Conservation (phyloP, 805 yeast species). For the Cyberlindnera xishuangbannaensis region DNA sequence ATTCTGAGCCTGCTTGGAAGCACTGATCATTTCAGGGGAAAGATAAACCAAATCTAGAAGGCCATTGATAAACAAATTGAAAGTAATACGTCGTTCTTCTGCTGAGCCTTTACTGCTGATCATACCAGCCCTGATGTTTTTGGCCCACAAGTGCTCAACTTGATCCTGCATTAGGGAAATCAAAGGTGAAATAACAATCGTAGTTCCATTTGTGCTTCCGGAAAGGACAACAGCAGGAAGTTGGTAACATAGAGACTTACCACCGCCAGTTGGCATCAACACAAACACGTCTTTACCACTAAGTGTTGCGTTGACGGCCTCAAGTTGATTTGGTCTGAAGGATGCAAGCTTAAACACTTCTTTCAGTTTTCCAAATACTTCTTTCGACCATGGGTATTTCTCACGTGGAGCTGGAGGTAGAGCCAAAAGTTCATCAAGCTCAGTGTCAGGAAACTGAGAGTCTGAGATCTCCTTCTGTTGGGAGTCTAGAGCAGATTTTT, state of each 20-base stretch:
- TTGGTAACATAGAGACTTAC: slow-evolving; percentile 93
- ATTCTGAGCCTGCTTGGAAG: slow-evolving; percentile 60
- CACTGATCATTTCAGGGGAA: slow-evolving; percentile 91
- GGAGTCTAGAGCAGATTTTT: slow-evolving; percentile 23
- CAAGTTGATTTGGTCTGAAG: slow-evolving; percentile 80
- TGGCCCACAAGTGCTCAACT: slow-evolving; percentile 68
- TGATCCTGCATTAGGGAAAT: slow-evolving; percentile 98
- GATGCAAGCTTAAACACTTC: slow-evolving; percentile 54
- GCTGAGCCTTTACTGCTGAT: slow-evolving; percentile 69
- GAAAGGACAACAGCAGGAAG: slow-evolving; percentile 79
- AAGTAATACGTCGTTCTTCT: slow-evolving; percentile 56
- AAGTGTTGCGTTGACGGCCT: slow-evolving; percentile 75
- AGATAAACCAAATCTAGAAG: slow-evolving; percentile 71
- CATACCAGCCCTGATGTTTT: slow-evolving; percentile 79
- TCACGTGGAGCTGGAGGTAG: slow-evolving; percentile 14
- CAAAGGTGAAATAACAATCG: slow-evolving; percentile 89
- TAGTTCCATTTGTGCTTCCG: slow-evolving; percentile 76
- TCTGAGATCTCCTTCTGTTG: slow-evolving; percentile 9
- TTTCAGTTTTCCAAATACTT: slow-evolving; percentile 52
- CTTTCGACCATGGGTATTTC: slow-evolving; percentile 54
- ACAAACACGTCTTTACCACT: slow-evolving; percentile 87
- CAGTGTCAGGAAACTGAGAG: slow-evolving; percentile 16
- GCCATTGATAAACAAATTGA: slow-evolving; percentile 59
- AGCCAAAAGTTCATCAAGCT: slow-evolving; percentile 16
- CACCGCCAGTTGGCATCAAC: slow-evolving; percentile 98